Conservation (phyloP, 2,329 filamentous ascomycete species). For the Beauveria pseudobassiana region DNA sequence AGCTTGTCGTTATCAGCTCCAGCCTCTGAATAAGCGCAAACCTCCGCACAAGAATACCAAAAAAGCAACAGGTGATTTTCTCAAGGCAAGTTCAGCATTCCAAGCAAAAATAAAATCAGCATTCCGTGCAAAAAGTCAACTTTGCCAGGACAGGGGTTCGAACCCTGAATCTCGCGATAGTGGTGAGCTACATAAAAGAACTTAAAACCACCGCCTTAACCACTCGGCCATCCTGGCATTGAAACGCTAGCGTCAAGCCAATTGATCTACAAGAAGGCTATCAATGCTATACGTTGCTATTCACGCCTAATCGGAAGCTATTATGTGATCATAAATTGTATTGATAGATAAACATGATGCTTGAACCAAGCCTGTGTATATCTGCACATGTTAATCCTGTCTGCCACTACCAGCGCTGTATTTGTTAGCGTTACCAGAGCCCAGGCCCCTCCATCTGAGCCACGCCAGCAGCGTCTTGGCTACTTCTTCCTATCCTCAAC, state of each 20-base stretch:
- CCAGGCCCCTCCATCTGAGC: no score
- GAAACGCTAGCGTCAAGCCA: not conserved
- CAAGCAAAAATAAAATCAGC: not conserved
- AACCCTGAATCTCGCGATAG: slow-evolving; percentile 20
- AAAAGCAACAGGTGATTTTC: not conserved
- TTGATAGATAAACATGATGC: no score
- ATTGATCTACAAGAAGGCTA: not conserved
- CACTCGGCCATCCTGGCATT: slow-evolving; percentile 20
- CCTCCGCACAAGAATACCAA: no score
- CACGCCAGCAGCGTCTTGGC: no score
- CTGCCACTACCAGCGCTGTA: no score
- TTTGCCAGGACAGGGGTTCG: slow-evolving; percentile 20
- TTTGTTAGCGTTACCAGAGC: no score
- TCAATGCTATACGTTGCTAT: not conserved
- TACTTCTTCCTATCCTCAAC: not conserved
- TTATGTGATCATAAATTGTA: no score
- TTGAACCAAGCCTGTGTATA: no score
- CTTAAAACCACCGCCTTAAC: slow-evolving; percentile 20
- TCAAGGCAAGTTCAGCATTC: not conserved
- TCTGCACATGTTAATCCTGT: no score
- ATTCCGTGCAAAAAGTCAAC: not conserved
- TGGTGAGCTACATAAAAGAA: slow-evolving; percentile 14
- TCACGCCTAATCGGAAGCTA: not conserved
- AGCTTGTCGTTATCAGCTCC: no score
- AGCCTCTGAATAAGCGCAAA: no score